Conservation (phyloP, 768 basidiomycete genomes). For the Hypholoma sublateritium region DNA sequence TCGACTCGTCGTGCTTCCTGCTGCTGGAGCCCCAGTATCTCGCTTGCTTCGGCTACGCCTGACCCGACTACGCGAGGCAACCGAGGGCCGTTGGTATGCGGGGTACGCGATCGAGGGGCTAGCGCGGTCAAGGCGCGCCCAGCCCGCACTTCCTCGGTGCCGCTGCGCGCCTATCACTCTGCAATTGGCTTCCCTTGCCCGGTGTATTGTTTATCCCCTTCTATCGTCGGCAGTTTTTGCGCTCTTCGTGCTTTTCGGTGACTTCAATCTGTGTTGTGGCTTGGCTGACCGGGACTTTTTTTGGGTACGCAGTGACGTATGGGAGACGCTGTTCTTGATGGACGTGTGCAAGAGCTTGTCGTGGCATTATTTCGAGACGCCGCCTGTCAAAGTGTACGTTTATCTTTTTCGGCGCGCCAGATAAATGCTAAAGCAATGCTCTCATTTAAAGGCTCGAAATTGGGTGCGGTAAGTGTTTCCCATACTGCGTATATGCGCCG, state of each 20-base stretch:
- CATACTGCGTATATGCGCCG: neutral
- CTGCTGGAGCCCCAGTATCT: neutral
- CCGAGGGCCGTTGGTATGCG: neutral
- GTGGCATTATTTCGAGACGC: slow-evolving; percentile 61
- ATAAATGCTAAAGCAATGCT: neutral
- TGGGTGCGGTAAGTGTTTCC: slow-evolving; percentile 60
- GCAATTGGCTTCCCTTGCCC: too few relatives aligned
- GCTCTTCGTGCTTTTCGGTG: neutral
- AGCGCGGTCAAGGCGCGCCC: too few relatives aligned
- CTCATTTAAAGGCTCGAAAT: slow-evolving; percentile 55
- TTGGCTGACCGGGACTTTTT: slow-evolving; percentile 2
- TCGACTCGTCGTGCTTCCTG: neutral
- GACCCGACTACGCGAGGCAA: neutral
- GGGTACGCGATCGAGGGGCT: too few relatives aligned
- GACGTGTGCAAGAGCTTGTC: slow-evolving; percentile 59
- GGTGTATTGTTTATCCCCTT: neutral
- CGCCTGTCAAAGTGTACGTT: slow-evolving; percentile 63
- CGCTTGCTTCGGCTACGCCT: neutral
- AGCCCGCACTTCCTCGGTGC: too few relatives aligned
- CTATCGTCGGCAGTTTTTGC: neutral
- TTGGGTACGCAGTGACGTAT: slow-evolving; percentile 53
- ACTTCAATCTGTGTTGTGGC: neutral
- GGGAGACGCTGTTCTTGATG: slow-evolving; percentile 59
- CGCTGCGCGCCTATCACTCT: too few relatives aligned
- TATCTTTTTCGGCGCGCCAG: neutral